Base-by-base conservation (phyloP, 31 red algal genomes). In the Bonnemaisonia californica region DNA sequence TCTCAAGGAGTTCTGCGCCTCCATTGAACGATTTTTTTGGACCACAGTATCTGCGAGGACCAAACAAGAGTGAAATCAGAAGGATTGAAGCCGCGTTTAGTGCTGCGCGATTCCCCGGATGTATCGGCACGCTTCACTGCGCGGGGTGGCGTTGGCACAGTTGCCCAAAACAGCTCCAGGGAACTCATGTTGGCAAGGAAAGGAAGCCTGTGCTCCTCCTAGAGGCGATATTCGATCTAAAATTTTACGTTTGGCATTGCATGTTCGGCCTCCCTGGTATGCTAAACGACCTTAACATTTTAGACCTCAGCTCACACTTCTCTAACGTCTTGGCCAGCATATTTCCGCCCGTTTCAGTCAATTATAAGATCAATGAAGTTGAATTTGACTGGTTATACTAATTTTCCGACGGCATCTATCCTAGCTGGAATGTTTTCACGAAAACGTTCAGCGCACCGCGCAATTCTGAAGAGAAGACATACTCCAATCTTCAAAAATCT, bases 221-320 rank as follows among this genome's bases (percentile, higher is more conserved):
- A 19, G 24, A 69, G 33, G 0, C 39, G 32, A 34, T 69, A n/a
- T 69, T 21, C 33, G 64, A 69, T 19, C 31, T 37, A 4, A 36
- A 24, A 8, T 19, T 69, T 24, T 38, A 34, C 27, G 33, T 69
- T 37, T 32, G 33, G 24, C 64, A 69, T 0, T 21, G 32, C 33
- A 69, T 69, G 64, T 69, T 69, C 33, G 64, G 64, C 32, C 31
- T 38, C 9, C 9, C 64, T 31, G 64, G 26, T 31, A 34, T 21
- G 33, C 32, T 37, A 9, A 69, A 69, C 39, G 1, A 69, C 39
- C 24, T 32, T 11, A 23, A 9, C 39, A 33, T 69, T 9, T 38
- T 69, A 36, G n/a, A 69, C 0, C 64, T 37, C 22, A 69, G 13
- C 33, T 37, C 24, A 23, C 1, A 11, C 22, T 69, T 69, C 64